Conservation (phyloP, 75 land plant species). For the Cryptomeria japonica region DNA sequence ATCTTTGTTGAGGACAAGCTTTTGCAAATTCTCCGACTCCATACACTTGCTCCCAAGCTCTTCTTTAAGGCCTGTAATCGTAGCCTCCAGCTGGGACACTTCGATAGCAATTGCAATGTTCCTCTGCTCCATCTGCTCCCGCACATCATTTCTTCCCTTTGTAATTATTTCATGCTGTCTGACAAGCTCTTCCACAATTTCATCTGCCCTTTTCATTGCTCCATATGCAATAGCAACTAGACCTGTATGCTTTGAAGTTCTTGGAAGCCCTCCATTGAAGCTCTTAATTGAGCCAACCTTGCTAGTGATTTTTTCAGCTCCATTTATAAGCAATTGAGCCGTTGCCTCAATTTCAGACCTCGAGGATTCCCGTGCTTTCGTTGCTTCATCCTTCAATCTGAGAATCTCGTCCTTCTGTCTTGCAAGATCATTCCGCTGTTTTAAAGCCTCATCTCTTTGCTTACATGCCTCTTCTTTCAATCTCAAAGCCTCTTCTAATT, state of each 20-base stretch:
- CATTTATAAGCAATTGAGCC: slow-evolving; percentile 64
- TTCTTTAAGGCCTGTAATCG: slow-evolving; percentile 62
- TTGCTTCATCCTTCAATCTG: slow-evolving; percentile 51
- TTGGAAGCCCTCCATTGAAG: slow-evolving; percentile 63
- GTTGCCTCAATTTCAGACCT: slow-evolving; percentile 67
- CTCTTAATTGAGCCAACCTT: slow-evolving; percentile 64
- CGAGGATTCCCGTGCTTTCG: slow-evolving; percentile 45
- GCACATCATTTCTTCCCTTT: slow-evolving; percentile 56
- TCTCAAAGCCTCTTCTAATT: slow-evolving; percentile 26
- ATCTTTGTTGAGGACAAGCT: slow-evolving; percentile 44
- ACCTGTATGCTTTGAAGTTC: slow-evolving; percentile 75
- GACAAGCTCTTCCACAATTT: slow-evolving; percentile 82
- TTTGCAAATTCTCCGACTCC: slow-evolving; percentile 52
- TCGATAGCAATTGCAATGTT: slow-evolving; percentile 95
- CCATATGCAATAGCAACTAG: slow-evolving; percentile 84
- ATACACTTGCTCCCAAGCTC: slow-evolving; percentile 54
- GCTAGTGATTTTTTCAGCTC: slow-evolving; percentile 69
- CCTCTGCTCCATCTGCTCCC: slow-evolving; percentile 87
- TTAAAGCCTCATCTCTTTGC: slow-evolving; percentile 38
- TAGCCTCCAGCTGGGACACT: slow-evolving; percentile 92
- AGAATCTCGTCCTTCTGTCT: slow-evolving; percentile 51
- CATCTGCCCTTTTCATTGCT: slow-evolving; percentile 84
- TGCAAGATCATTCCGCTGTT: slow-evolving; percentile 43
- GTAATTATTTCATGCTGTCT: slow-evolving; percentile 57
- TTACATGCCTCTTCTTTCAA: slow-evolving; percentile 31